These are phyloP conservation scores for Oidiodendron maius DNA, from an alignment of 495 filamentous ascomycete genomes.

Conservation along the genomic window DNA sequence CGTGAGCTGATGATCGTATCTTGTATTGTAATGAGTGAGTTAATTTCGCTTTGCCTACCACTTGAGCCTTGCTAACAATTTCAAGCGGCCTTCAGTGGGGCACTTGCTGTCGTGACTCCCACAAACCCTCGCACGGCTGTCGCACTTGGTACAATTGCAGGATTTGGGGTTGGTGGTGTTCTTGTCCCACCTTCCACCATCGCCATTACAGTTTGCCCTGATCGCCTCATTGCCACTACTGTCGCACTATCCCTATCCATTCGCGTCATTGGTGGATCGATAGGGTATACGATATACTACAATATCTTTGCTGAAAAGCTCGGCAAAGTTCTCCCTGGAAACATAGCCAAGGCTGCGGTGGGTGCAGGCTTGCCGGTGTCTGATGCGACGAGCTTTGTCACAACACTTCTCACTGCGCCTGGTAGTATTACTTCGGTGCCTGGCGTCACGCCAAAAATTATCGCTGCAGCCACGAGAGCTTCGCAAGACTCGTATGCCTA, in stretches of 20 bases:
- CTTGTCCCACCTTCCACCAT: constrained; percentile 25
- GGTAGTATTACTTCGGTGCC: neutral
- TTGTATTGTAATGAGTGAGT: constrained; percentile 13
- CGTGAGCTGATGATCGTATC: constrained; percentile 20
- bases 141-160: constrained; percentile 22
- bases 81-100: constrained; percentile 21
- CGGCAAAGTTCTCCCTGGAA: constrained; percentile 14
- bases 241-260: constrained; percentile 65
- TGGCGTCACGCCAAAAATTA: neutral
- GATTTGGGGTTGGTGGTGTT: constrained; percentile 27
- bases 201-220: constrained; percentile 25
- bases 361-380: constrained; percentile 4
- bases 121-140: constrained; percentile 21
- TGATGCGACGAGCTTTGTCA: neutral
- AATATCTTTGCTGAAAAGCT: constrained; percentile 70
- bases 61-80: neutral
- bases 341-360: constrained; percentile 13
- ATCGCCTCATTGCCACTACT: constrained; percentile 27
- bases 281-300: constrained; percentile 72
- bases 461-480: constrained; percentile 13
- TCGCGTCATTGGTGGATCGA: constrained; percentile 49
- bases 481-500: constrained; percentile 20
- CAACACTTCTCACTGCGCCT: neutral
- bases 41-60: neutral
- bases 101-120: constrained; percentile 13